These are phyloP conservation scores for Malania oleifera DNA, from an alignment of 164 flowering plant genomes.

Conservation along the genomic window DNA sequence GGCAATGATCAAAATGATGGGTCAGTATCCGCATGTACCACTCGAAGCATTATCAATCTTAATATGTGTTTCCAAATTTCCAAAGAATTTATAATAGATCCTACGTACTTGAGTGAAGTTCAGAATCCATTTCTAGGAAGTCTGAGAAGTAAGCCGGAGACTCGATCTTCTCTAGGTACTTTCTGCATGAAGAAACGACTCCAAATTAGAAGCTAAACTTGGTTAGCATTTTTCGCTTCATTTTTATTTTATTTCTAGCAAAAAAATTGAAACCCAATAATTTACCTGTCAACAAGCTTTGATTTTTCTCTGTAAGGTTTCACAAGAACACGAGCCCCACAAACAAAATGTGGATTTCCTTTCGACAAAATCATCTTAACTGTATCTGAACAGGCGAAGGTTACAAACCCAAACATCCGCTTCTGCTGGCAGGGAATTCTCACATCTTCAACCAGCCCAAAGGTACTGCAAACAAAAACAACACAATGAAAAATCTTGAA, in stretches of 20 bases:
- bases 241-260: too few relatives aligned
- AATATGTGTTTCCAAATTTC: too few relatives aligned
- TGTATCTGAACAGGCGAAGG: slow-evolving; percentile 71
- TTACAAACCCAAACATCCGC: slow-evolving; percentile 92
- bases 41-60: too few relatives aligned
- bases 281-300: slow-evolving; percentile 62
- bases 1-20: too few relatives aligned
- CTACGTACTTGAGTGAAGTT: slow-evolving; percentile 29
- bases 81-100: neutral
- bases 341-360: slow-evolving; percentile 82
- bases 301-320: slow-evolving; percentile 90
- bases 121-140: slow-evolving; percentile 26
- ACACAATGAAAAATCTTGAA: neutral
- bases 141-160: slow-evolving; percentile 13
- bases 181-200: slow-evolving; percentile 24
- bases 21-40: too few relatives aligned
- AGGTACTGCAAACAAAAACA: slow-evolving; percentile 37
- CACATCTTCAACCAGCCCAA: slow-evolving; percentile 91
- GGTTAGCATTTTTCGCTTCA: too few relatives aligned
- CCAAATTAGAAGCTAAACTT: too few relatives aligned
- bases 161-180: slow-evolving; percentile 29
- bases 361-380: slow-evolving; percentile 57
- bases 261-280: too few relatives aligned
- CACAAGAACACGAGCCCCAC: slow-evolving; percentile 92
- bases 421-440: slow-evolving; percentile 93